A percentile compares a stretch with the other conserved stretches of the same genome.
phyloP scores from a whole-genome alignment of 768 basidiomycete species.

The Naematelia aurantialba region DNA sequence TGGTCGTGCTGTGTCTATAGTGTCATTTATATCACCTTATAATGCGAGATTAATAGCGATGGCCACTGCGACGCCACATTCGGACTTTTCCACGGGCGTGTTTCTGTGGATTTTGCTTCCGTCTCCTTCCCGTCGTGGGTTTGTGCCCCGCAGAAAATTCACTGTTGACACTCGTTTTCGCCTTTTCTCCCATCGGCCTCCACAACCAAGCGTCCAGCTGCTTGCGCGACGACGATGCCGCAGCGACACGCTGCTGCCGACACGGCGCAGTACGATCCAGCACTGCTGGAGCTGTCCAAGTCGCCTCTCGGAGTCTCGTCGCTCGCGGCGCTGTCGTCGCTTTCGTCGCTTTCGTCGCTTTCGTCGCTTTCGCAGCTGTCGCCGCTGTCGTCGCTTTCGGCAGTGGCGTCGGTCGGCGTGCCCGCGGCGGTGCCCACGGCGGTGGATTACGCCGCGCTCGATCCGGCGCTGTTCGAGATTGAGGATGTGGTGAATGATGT shows the following conservation, averaged over 20 bases:
- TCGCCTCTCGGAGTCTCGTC: not conserved
- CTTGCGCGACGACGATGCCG: too few species aligned
- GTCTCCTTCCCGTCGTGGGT: not conserved
- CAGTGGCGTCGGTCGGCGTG: not conserved
- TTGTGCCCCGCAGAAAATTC: not conserved
- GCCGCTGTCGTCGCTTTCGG: too few species aligned
- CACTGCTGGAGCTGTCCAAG: not conserved
- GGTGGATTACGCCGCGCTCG: constrained; percentile 9
- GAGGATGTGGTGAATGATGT: constrained; percentile 37
- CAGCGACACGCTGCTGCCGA: too few species aligned
- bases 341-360: too few species aligned
- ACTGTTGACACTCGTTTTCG: not conserved
- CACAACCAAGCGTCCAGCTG: not conserved
- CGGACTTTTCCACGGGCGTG: too few species aligned
- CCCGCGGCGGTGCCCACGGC: too few species aligned
- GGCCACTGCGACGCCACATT: not conserved
- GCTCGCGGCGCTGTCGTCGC: too few species aligned
- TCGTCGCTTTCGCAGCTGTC: too few species aligned
- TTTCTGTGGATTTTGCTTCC: not conserved
- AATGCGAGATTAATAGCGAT: not conserved
- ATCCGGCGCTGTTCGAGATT: constrained; percentile 34
- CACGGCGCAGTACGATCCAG: not conserved
- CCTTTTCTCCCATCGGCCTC: not conserved
- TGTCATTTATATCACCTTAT: constrained; percentile 3
- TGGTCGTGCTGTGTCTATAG: not conserved